These are phyloP conservation scores for Thelephora ganbajun DNA, from an alignment of 768 basidiomycete species.

Conservation along the genomic window DNA sequence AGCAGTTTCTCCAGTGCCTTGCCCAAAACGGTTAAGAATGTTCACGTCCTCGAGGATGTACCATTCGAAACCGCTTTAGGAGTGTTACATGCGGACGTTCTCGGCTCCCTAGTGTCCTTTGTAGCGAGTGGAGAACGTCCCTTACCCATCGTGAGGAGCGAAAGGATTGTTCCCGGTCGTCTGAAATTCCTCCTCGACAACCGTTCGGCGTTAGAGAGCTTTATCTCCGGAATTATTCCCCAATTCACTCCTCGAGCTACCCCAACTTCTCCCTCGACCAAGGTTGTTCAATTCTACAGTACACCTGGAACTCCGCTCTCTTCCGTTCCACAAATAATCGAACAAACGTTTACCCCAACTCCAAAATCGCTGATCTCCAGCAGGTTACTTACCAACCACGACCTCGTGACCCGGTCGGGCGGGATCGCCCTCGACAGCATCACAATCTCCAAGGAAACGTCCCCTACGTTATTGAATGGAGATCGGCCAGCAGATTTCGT, in stretches of 20 bases:
- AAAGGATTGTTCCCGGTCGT: constrained; percentile 44
- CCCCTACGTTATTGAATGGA: constrained; percentile 17
- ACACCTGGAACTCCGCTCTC: constrained; percentile 40
- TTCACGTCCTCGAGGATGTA: constrained; percentile 75
- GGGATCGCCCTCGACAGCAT: constrained; percentile 60
- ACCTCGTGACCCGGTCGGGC: constrained; percentile 60
- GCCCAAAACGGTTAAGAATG: constrained; percentile 39
- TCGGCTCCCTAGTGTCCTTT: constrained; percentile 33
- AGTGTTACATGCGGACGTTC: constrained; percentile 57
- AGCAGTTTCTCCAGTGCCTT: constrained; percentile 43
- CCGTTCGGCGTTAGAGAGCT: constrained; percentile 29
- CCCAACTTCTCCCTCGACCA: constrained; percentile 16
- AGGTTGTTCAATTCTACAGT: constrained; percentile 49
- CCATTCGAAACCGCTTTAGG: constrained; percentile 48
- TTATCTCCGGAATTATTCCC: constrained; percentile 18
- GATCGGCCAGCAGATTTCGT: constrained; percentile 45
- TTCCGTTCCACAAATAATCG: constrained; percentile 32
- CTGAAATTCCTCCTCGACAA: constrained; percentile 35
- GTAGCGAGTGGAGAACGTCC: constrained; percentile 15
- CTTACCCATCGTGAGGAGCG: constrained; percentile 32
- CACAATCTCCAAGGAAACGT: constrained; percentile 28
- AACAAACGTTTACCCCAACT: constrained; percentile 42
- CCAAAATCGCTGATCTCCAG: constrained; percentile 28
- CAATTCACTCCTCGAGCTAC: constrained; percentile 14
- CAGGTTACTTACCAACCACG: constrained; percentile 55